Conservation (phyloP, 1,284 basidiomycete genomes). For the Sanghuangporus baumii region DNA sequence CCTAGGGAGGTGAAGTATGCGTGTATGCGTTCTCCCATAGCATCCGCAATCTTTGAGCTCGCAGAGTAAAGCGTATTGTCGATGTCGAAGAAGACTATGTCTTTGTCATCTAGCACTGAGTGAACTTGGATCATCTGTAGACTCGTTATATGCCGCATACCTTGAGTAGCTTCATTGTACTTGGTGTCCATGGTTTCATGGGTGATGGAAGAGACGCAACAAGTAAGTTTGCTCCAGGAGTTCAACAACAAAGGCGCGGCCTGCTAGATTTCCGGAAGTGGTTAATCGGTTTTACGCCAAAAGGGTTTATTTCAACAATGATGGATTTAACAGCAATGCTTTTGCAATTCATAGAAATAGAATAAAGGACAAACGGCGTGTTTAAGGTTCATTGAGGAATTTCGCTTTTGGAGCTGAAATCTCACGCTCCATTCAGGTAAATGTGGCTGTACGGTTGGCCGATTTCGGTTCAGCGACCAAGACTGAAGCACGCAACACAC, state of each 20-base stretch:
- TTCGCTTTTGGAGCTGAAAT: background rate
- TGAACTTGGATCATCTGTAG: background rate
- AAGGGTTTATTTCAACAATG: no score
- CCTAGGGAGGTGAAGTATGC: conserved; percentile 76
- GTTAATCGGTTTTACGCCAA: no score
- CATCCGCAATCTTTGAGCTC: conserved; percentile 67
- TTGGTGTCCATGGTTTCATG: conserved; percentile 20
- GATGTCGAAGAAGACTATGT: conserved; percentile 77
- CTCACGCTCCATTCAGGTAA: background rate
- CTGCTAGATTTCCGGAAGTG: background rate
- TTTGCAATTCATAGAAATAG: background rate
- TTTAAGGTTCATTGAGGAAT: background rate
- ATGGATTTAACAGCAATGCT: background rate
- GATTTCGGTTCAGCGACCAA: background rate
- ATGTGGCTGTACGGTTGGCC: background rate
- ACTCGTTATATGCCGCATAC: conserved; percentile 33
- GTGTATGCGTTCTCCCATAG: conserved; percentile 79
- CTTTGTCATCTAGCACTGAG: conserved; percentile 41
- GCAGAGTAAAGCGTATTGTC: conserved; percentile 85
- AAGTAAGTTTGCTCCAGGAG: background rate
- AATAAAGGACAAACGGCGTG: background rate
- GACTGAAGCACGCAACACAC: background rate
- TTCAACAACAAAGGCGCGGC: background rate
- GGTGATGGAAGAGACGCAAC: background rate
- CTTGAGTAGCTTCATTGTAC: conserved; percentile 24